A percentile compares a stretch with the other conserved stretches of the same genome.
Evolutionary conservation across 2,329 filamentous ascomycete genomes (phyloP).

Genomic region (Aspergillus unguis): DNA sequence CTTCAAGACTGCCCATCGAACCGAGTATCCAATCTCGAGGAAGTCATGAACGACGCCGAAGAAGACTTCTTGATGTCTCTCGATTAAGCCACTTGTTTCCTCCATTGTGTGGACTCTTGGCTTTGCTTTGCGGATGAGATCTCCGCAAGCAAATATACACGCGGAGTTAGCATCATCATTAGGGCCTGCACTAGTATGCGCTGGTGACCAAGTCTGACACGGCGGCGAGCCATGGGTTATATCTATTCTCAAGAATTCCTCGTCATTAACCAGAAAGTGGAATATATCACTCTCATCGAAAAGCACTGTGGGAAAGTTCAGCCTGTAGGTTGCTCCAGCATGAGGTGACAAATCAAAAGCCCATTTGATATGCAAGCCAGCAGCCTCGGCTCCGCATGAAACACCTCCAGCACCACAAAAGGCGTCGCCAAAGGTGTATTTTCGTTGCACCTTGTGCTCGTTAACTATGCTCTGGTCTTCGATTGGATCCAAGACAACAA

Average conservation of each 20-base stretch:
- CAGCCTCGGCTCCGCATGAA: constrained; percentile 28
- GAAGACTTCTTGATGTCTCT: constrained; percentile 56
- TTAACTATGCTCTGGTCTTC: constrained; percentile 18
- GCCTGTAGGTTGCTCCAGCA: constrained; percentile 57
- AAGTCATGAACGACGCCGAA: constrained; percentile 61
- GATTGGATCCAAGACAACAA: constrained; percentile 16
- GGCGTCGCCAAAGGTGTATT: constrained; percentile 66
- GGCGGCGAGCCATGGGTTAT: constrained; percentile 73
- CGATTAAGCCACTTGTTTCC: constrained; percentile 68
- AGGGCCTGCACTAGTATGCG: constrained; percentile 58
- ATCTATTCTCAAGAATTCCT: constrained; percentile 52
- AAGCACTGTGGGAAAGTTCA: constrained; percentile 53
- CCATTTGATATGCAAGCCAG: constrained; percentile 59
- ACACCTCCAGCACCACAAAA: constrained; percentile 70
- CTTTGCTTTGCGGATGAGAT: constrained; percentile 55
- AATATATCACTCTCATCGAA: constrained; percentile 46
- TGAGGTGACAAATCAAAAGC: constrained; percentile 61
- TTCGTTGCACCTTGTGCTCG: constrained; percentile 27
- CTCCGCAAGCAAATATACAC: constrained; percentile 46
- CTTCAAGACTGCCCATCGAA: constrained; percentile 64
- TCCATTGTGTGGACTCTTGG: constrained; percentile 75
- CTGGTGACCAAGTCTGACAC: constrained; percentile 72
- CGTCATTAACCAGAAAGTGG: constrained; percentile 35
- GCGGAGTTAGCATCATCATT: constrained; percentile 68
- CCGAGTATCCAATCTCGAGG: constrained; percentile 62